Conservation (phyloP, 1,284 basidiomycete species). For the Gastroboletus turbinatus region DNA sequence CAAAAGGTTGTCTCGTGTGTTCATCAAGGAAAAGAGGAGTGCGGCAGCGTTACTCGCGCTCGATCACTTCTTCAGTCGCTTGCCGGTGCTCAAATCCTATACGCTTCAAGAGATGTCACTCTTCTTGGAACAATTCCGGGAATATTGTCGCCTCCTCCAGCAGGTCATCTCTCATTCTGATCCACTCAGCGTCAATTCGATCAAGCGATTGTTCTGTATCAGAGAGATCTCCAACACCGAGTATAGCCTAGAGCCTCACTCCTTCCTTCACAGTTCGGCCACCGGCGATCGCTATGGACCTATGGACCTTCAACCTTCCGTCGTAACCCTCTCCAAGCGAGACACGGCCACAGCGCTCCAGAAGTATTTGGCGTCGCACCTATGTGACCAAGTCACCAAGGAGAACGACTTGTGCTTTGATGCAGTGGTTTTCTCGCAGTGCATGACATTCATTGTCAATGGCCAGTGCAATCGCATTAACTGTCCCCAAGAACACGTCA, state of each 20-base stretch:
- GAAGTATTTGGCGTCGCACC: constrained; percentile 25
- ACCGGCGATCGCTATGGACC: constrained; percentile 2
- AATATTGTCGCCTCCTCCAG: constrained; percentile 39
- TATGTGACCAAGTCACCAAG: constrained; percentile 33
- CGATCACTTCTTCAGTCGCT: constrained; percentile 24
- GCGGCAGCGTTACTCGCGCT: constrained; percentile 26
- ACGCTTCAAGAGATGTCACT: constrained; percentile 28
- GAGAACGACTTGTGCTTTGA: constrained; percentile 38
- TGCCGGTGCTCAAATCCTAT: constrained; percentile 14
- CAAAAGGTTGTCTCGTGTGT: constrained; percentile 8
- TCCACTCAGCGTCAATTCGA: constrained; percentile 22
- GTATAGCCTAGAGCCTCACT: constrained; percentile 27
- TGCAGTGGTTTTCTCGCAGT: constrained; percentile 40
- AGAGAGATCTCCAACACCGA: constrained; percentile 26
- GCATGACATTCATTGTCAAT: constrained; percentile 37
- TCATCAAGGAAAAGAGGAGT: constrained; percentile 5
- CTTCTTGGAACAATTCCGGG: constrained; percentile 36
- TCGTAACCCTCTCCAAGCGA: constrained; percentile 4
- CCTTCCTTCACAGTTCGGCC: constrained; percentile 27
- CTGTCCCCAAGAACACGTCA: constrained; percentile 43
- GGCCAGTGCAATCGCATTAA: constrained; percentile 35
- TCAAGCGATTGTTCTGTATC: constrained; percentile 44
- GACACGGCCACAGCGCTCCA: constrained; percentile 12
- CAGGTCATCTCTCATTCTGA: constrained; percentile 28
- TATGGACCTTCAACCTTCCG: background rate